Conservation (phyloP, 2,329 filamentous ascomycete species). For the Colletotrichum sp. region DNA sequence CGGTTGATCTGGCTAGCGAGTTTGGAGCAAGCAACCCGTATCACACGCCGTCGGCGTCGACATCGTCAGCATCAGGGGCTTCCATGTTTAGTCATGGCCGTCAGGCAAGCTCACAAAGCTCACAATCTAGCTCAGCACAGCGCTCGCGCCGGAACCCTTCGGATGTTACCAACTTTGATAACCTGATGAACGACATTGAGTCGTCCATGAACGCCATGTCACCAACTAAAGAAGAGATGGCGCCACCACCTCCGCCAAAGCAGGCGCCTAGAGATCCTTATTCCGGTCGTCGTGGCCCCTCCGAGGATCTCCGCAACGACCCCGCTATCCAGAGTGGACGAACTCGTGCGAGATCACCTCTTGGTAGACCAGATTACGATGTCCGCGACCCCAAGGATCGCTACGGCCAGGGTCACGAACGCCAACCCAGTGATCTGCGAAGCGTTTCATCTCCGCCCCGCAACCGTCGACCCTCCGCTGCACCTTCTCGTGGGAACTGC, state of each 20-base stretch:
- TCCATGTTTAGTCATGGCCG: slow-evolving; percentile 65
- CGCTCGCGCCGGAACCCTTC: slow-evolving; percentile 41
- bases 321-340: slow-evolving; percentile 29
- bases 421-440: slow-evolving; percentile 1
- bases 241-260: slow-evolving; percentile 24
- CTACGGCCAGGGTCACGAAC: slow-evolving; percentile 5
- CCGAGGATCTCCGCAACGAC: slow-evolving; percentile 36
- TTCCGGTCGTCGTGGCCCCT: slow-evolving; percentile 1
- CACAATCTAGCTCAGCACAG: slow-evolving; percentile 60
- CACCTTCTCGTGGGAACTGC: slow-evolving; percentile 73
- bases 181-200: slow-evolving; percentile 62
- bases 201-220: slow-evolving; percentile 50
- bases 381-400: slow-evolving; percentile 18
- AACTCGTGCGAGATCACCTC: slow-evolving; percentile 25
- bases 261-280: slow-evolving; percentile 23
- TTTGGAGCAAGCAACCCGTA: slow-evolving; percentile 69
- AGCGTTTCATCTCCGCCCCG: slow-evolving; percentile 28
- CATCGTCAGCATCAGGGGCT: slow-evolving; percentile 70
- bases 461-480: slow-evolving; percentile 24
- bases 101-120: slow-evolving; percentile 66
- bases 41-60: slow-evolving; percentile 67
- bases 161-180: slow-evolving; percentile 52
- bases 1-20: slow-evolving; percentile 63
- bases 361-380: slow-evolving; percentile 25
- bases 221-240: slow-evolving; percentile 31